Percentiles rank a stretch among this genome's conserved stretches.
phyloP scores from a whole-genome alignment of 495 filamentous ascomycete genomes.

The Penicilliopsis zonata region DNA sequence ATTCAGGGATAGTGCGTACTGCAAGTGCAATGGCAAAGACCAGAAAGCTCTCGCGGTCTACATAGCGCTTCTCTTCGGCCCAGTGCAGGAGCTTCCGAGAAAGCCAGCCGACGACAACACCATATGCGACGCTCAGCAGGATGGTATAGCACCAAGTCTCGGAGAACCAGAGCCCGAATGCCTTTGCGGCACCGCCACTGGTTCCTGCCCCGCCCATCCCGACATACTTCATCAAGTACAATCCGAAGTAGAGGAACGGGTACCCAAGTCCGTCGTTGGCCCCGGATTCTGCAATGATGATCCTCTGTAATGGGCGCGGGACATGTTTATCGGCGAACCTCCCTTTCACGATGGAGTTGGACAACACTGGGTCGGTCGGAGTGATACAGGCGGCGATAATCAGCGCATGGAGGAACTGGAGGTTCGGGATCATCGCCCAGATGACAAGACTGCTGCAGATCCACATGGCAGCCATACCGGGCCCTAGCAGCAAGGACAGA shows the following conservation, averaged over 20 bases:
- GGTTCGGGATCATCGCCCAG: slow-evolving; percentile 64
- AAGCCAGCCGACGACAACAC: slow-evolving; percentile 63
- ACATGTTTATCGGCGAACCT: slow-evolving; percentile 88
- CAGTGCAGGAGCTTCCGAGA: slow-evolving; percentile 74
- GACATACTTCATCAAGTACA: slow-evolving; percentile 73
- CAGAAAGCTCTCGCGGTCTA: slow-evolving; percentile 83
- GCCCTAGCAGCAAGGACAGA: slow-evolving; percentile 64
- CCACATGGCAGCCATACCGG: slow-evolving; percentile 87
- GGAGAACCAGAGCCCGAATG: slow-evolving; percentile 73
- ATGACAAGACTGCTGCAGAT: slow-evolving; percentile 64
- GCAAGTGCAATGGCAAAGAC: slow-evolving; percentile 80
- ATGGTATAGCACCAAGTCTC: slow-evolving; percentile 84
- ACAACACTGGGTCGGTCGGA: slow-evolving; percentile 83
- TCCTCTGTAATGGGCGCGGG: slow-evolving; percentile 66
- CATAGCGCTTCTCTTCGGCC: slow-evolving; percentile 70
- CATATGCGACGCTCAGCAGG: slow-evolving; percentile 67
- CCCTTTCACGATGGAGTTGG: slow-evolving; percentile 85
- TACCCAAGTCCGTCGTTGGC: slow-evolving; percentile 93
- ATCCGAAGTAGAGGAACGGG: slow-evolving; percentile 74
- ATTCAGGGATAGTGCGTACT: slow-evolving; percentile 33
- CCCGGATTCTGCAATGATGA: slow-evolving; percentile 84
- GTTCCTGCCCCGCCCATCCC: slow-evolving; percentile 44
- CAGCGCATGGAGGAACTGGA: slow-evolving; percentile 65
- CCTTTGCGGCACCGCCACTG: slow-evolving; percentile 46
- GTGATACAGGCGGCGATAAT: slow-evolving; percentile 76